Percentiles rank a stretch among this genome's conserved stretches.
These are phyloP conservation scores for Sophora flavescens DNA, from an alignment of 306 rosid genomes.

Conservation along the genomic window DNA sequence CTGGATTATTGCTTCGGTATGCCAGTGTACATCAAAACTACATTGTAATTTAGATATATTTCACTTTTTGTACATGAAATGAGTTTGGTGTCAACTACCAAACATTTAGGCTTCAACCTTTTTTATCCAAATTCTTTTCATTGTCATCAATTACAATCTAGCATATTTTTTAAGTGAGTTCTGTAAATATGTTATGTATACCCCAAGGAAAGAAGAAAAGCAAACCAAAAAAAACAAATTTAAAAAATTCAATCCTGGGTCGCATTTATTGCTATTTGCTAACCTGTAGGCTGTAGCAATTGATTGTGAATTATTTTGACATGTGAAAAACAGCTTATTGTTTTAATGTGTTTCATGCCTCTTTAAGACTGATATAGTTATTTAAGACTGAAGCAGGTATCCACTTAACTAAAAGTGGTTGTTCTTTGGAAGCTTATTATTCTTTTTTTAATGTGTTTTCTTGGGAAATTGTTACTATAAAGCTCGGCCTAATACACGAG, in stretches of 20 bases:
- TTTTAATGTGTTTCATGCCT: constrained; percentile 42
- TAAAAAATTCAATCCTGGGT: neutral
- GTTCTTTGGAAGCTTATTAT: neutral
- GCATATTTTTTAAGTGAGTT: constrained; percentile 11
- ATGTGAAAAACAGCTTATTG: constrained; percentile 38
- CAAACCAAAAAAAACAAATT: neutral
- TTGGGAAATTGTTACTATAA: neutral
- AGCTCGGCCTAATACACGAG: too few species aligned
- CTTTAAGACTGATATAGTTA: constrained; percentile 34
- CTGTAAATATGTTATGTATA: neutral
- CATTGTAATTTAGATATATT: constrained; percentile 32
- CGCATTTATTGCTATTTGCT: constrained; percentile 38
- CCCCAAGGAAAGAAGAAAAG: neutral
- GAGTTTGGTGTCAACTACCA: neutral
- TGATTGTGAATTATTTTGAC: constrained; percentile 43
- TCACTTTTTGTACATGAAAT: neutral
- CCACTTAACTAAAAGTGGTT: neutral
- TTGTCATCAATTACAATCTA: neutral
- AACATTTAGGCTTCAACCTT: neutral
- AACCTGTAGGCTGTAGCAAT: constrained; percentile 31
- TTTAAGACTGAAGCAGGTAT: neutral
- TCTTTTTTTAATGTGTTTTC: neutral
- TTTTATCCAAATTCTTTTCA: constrained; percentile 4
- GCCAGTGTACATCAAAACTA: constrained; percentile 24
- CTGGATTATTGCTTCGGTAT: neutral